phyloP scores from a whole-genome alignment of 2,329 filamentous ascomycete genomes.

The Chaetomiaceae sp. region DNA sequence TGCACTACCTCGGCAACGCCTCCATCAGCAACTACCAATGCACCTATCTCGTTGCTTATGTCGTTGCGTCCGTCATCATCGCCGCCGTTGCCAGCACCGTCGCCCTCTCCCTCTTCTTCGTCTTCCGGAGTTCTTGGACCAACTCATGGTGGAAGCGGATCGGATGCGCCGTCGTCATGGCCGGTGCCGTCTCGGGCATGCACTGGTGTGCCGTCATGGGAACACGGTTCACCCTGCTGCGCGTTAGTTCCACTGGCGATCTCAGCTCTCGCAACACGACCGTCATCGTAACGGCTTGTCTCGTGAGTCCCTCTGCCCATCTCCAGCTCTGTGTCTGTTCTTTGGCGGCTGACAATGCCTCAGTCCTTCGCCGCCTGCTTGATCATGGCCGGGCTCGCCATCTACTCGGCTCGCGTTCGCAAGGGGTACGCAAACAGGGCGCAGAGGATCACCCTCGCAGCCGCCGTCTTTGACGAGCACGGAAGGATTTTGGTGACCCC shows the following conservation, averaged over 20 bases:
- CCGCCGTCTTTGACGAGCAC: constrained; percentile 62
- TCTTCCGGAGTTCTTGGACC: constrained; percentile 71
- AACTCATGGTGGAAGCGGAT: constrained; percentile 72
- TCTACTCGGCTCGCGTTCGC: constrained; percentile 50
- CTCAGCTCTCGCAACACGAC: constrained; percentile 58
- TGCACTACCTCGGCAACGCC: constrained; percentile 85
- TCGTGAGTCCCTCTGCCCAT: constrained; percentile 47
- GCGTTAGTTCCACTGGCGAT: constrained; percentile 38
- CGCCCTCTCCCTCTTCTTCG: constrained; percentile 72
- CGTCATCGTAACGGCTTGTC: constrained; percentile 66
- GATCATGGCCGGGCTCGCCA: constrained; percentile 52
- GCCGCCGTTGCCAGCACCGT: constrained; percentile 66
- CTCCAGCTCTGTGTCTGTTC: constrained; percentile 5
- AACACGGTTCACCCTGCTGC: constrained; percentile 60
- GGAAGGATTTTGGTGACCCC: constrained; percentile 66
- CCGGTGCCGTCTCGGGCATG: constrained; percentile 76
- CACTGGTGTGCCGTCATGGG: constrained; percentile 77
- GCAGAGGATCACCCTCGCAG: constrained; percentile 55
- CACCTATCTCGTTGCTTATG: constrained; percentile 53
- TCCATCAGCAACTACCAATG: constrained; percentile 74
- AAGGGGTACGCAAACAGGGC: constrained; percentile 54
- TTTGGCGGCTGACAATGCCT: constrained; percentile 1
- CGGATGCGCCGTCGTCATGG: constrained; percentile 62
- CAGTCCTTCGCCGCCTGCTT: constrained; percentile 60
- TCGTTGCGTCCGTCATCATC: constrained; percentile 67